Percentiles rank a stretch among this genome's conserved stretches.
These are phyloP conservation scores for Trichophyton benhamiae DNA, from an alignment of 2,329 filamentous ascomycete species.

Conservation along the genomic window DNA sequence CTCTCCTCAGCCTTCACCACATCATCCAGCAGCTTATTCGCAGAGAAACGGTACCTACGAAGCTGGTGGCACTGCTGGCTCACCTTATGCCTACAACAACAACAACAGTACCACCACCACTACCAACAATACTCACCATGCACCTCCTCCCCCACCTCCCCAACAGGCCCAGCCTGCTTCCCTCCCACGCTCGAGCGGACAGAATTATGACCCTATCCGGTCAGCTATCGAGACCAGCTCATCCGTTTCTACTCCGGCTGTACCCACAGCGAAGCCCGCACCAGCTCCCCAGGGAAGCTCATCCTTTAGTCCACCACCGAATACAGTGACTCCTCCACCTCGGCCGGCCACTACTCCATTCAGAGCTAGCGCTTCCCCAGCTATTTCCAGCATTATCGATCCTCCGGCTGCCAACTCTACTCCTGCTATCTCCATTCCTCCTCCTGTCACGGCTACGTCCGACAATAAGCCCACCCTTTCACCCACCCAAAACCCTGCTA, in stretches of 20 bases:
- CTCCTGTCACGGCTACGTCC: neutral
- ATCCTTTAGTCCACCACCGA: constrained; percentile 34
- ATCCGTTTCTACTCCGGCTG: constrained; percentile 28
- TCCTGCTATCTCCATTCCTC: neutral
- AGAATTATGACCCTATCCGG: constrained; percentile 81
- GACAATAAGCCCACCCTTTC: neutral
- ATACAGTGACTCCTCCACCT: constrained; percentile 39
- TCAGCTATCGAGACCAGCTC: constrained; percentile 41
- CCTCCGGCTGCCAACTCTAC: constrained; percentile 36
- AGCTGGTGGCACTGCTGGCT: neutral
- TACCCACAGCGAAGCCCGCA: constrained; percentile 49
- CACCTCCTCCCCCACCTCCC: constrained; percentile 6
- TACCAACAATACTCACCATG: neutral
- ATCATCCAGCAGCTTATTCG: constrained; percentile 9
- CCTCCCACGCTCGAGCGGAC: constrained; percentile 52
- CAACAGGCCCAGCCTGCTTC: constrained; percentile 26
- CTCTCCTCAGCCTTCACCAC: constrained; percentile 7
- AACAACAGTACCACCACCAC: constrained; percentile 13
- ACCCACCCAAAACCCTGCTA: neutral
- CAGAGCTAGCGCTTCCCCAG: constrained; percentile 77
- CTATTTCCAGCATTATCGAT: constrained; percentile 82
- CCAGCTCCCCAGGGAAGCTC: constrained; percentile 16
- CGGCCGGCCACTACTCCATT: constrained; percentile 38
- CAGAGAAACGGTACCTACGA: neutral
- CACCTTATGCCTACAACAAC: neutral